Evolutionary conservation across 139 green algal species (phyloP).

Genomic region (Pseudopediastrum boryanum): DNA sequence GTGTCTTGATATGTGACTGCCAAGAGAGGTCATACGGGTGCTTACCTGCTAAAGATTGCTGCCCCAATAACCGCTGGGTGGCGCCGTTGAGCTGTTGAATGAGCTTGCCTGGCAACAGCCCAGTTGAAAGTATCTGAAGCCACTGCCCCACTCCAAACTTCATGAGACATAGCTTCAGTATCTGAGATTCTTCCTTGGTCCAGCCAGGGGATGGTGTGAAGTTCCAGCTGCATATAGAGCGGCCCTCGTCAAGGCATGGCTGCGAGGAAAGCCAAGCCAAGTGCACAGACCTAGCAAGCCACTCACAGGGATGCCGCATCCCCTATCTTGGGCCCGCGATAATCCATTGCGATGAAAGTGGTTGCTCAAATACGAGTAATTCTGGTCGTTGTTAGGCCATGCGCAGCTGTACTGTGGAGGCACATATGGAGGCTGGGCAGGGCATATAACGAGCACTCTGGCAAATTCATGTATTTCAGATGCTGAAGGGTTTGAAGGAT

Average conservation of each 20-base stretch:
- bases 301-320: conserved; percentile 86
- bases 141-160: conserved; percentile 86
- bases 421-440: too few relatives aligned
- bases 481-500: too few relatives aligned
- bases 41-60: conserved; percentile 84
- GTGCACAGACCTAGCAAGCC: neutral
- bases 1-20: neutral
- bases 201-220: conserved; percentile 90
- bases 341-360: conserved; percentile 59
- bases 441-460: too few relatives aligned
- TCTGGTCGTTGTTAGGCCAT: too few relatives aligned
- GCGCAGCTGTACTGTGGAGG: too few relatives aligned
- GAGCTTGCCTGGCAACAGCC: conserved; percentile 86
- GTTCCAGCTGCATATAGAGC: conserved; percentile 82
- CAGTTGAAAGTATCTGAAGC: conserved; percentile 83
- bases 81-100: conserved; percentile 92
- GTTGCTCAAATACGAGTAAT: too few relatives aligned
- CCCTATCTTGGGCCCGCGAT: conserved; percentile 78
- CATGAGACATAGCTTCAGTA: conserved; percentile 87
- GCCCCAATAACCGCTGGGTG: conserved; percentile 86
- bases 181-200: conserved; percentile 81
- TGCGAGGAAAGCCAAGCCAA: neutral
- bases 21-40: neutral
- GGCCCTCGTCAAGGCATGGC: neutral
- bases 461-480: too few relatives aligned